Evolutionary conservation across 495 filamentous ascomycete species (phyloP).

Genomic region (Aspergillus olivimuriae): DNA sequence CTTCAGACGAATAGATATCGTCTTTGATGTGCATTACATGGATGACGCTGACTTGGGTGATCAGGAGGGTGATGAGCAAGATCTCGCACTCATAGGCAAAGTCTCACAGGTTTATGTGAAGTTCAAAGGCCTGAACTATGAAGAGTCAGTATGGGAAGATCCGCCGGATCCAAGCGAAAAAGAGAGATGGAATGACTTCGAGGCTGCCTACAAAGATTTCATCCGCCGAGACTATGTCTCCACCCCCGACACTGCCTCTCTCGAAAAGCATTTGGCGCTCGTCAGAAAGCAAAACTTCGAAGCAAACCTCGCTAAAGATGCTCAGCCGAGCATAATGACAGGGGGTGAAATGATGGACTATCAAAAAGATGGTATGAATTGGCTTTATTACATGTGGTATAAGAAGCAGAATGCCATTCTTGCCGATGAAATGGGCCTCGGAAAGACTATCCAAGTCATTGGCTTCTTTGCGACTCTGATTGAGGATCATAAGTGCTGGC

Average conservation of each 20-base stretch:
- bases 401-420: slow-evolving; percentile 81
- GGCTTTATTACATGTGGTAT: slow-evolving; percentile 91
- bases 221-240: slow-evolving; percentile 66
- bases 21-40: slow-evolving; percentile 70
- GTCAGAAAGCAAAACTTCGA: slow-evolving; percentile 61
- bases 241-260: slow-evolving; percentile 40
- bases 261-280: slow-evolving; percentile 55
- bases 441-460: slow-evolving; percentile 96
- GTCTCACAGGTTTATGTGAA: slow-evolving; percentile 74
- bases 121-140: slow-evolving; percentile 91
- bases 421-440: slow-evolving; percentile 97
- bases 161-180: slow-evolving; percentile 63
- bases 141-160: slow-evolving; percentile 83
- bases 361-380: slow-evolving; percentile 90
- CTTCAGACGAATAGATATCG: slow-evolving; percentile 77
- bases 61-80: slow-evolving; percentile 44
- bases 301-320: slow-evolving; percentile 54
- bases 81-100: slow-evolving; percentile 60
- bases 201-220: slow-evolving; percentile 76
- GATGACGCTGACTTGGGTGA: slow-evolving; percentile 43
- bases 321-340: slow-evolving; percentile 66
- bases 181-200: slow-evolving; percentile 75
- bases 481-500: slow-evolving; percentile 76
- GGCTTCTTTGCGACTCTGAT: slow-evolving; percentile 72
- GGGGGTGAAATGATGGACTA: slow-evolving; percentile 88